A percentile compares a stretch with the other conserved stretches of the same genome.
Evolutionary conservation across 805 yeast genomes (phyloP).

Genomic region (Barnettozyma californica): DNA sequence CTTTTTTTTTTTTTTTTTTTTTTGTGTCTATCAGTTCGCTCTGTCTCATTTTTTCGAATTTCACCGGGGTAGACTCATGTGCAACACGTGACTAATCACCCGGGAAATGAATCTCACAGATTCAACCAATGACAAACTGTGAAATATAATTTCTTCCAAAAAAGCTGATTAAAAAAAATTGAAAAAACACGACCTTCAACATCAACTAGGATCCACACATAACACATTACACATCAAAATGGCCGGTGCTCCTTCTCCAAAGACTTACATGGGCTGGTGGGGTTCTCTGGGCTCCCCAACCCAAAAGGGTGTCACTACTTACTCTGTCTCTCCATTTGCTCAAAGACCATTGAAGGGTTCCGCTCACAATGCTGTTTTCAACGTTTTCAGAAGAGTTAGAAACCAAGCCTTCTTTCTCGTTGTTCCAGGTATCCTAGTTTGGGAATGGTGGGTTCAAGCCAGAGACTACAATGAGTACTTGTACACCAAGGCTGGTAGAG

Average conservation of each 20-base stretch:
- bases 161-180: slow-evolving; percentile 7
- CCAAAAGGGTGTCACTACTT: slow-evolving; percentile 81
- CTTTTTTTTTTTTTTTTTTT: no score
- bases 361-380: slow-evolving; percentile 80
- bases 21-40: neutral
- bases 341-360: slow-evolving; percentile 89
- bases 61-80: no score
- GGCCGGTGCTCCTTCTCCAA: slow-evolving; percentile 67
- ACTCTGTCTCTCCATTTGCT: slow-evolving; percentile 90
- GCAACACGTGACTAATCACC: no score
- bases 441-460: slow-evolving; percentile 83
- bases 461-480: slow-evolving; percentile 89
- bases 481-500: slow-evolving; percentile 97
- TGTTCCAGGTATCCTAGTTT: slow-evolving; percentile 74
- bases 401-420: slow-evolving; percentile 74
- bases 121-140: slow-evolving; percentile 13
- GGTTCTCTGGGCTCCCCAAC: slow-evolving; percentile 83
- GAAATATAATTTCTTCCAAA: slow-evolving; percentile 8
- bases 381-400: slow-evolving; percentile 90
- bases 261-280: slow-evolving; percentile 96
- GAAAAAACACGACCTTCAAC: neutral
- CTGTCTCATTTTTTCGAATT: no score
- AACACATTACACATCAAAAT: slow-evolving; percentile 30
- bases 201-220: neutral
- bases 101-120: no score